Evolutionary conservation across 31 red algal species (phyloP).

Genomic region (Porphyra umbilicalis): DNA sequence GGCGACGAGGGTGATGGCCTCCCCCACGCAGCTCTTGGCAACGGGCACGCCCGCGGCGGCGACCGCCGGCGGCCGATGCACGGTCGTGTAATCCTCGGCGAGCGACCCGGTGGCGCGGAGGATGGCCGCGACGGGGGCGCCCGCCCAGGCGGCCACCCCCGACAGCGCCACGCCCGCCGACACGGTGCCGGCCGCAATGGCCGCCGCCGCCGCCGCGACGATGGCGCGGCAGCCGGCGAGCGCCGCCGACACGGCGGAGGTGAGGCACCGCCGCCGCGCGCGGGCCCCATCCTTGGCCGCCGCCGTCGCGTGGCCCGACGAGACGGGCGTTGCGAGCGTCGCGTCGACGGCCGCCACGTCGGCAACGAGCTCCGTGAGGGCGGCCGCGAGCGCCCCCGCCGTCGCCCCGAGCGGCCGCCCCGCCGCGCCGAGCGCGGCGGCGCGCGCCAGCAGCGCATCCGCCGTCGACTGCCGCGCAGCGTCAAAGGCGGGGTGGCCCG

Average conservation of each 20-base stretch:
- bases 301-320: neutral
- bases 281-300: neutral
- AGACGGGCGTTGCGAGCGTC: neutral
- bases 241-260: neutral
- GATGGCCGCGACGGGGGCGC: neutral
- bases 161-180: neutral
- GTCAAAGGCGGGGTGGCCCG: neutral
- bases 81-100: neutral
- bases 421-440: neutral
- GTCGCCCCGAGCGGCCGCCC: neutral
- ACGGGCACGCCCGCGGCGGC: neutral
- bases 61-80: neutral
- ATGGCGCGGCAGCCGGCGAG: neutral
- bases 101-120: neutral
- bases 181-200: neutral
- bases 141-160: neutral
- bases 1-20: neutral
- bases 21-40: neutral
- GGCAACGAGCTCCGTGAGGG: neutral
- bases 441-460: neutral
- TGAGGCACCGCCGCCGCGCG: neutral
- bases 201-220: neutral
- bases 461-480: neutral
- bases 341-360: neutral
- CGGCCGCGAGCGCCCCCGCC: neutral